Conservation (phyloP, 225 moss, liverwort and hornwort species). For the Lunularia cruciata region DNA sequence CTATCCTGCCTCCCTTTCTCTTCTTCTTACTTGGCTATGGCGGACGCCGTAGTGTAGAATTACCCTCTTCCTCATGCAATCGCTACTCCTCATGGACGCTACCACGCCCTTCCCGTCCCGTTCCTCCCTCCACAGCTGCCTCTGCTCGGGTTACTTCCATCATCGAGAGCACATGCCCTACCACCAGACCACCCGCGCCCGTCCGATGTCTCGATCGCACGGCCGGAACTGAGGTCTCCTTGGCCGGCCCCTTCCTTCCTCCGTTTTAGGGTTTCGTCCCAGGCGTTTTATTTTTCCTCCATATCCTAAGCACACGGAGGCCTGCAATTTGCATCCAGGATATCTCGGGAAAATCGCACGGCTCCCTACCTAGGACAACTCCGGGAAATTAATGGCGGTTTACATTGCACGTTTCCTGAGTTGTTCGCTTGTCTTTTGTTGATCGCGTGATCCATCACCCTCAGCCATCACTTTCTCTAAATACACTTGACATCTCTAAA, state of each 20-base stretch:
- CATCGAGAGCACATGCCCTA: slow-evolving; percentile 19
- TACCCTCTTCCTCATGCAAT: slow-evolving; percentile 11
- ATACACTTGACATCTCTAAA: no score
- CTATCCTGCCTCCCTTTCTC: not conserved
- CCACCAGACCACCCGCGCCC: not conserved
- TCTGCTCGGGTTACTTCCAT: not conserved
- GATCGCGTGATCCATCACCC: not conserved
- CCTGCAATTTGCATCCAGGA: slow-evolving; percentile 15
- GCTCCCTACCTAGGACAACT: not conserved
- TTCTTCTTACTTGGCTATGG: slow-evolving; percentile 28
- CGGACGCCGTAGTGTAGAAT: slow-evolving; percentile 21
- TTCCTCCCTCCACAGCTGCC: not conserved
- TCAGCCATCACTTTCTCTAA: not conserved
- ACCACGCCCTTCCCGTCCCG: not conserved
- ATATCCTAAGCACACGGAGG: not conserved
- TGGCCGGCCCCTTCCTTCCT: slow-evolving; percentile 8
- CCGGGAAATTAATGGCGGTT: slow-evolving; percentile 1
- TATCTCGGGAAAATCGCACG: not conserved
- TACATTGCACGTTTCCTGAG: slow-evolving; percentile 9
- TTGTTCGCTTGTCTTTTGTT: not conserved
- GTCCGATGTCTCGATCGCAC: slow-evolving; percentile 18
- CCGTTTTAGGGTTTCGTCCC: slow-evolving; percentile 28
- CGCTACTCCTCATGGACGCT: slow-evolving; percentile 8
- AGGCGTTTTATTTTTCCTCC: not conserved
- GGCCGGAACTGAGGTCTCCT: not conserved